These are phyloP conservation scores for Ogataea wickerhamii DNA, from an alignment of 805 yeast genomes.

Conservation along the genomic window DNA sequence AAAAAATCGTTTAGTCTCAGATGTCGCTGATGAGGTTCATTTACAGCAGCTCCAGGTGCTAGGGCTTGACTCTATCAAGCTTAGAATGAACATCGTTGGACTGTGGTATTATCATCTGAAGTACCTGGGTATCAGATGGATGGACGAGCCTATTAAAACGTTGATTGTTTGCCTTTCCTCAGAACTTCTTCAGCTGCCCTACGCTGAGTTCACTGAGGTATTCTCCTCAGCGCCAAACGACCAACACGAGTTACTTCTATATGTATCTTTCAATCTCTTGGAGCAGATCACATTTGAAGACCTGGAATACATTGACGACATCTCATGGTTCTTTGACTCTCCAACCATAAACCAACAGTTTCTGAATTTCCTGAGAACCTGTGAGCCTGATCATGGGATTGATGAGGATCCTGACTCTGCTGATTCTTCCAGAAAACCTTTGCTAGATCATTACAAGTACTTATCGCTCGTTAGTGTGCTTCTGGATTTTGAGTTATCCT, in stretches of 20 bases:
- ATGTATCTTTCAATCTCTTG: conserved; percentile 6
- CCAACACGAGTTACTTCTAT: conserved; percentile 9
- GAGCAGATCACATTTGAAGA: conserved; percentile 12
- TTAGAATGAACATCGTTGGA: conserved; percentile 12
- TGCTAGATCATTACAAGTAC: conserved; percentile 6
- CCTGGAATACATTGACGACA: conserved; percentile 5
- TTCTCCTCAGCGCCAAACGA: conserved; percentile 4
- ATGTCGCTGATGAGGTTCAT: conserved; percentile 2
- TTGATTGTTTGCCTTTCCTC: conserved; percentile 7
- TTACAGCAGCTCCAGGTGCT: conserved; percentile 2
- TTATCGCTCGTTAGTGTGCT: conserved; percentile 9
- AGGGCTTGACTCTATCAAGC: conserved; percentile 17
- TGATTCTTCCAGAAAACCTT: neutral
- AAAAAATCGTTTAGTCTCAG: conserved; percentile 3
- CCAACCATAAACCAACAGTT: conserved; percentile 5
- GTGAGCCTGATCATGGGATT: conserved; percentile 11
- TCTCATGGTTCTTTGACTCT: conserved; percentile 13
- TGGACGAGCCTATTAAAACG: conserved; percentile 5
- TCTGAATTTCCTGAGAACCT: conserved; percentile 7
- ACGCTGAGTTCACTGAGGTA: conserved; percentile 15
- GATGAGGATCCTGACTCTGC: conserved; percentile 1
- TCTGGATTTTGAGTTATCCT: conserved; percentile 14
- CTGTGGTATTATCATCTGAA: conserved; percentile 8
- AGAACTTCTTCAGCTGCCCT: conserved; percentile 3
- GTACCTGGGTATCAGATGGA: neutral